A percentile compares a stretch with the other conserved stretches of the same genome.
Conservation (phyloP, 306 rosid genomes). For the Prunus dulcis region DNA sequence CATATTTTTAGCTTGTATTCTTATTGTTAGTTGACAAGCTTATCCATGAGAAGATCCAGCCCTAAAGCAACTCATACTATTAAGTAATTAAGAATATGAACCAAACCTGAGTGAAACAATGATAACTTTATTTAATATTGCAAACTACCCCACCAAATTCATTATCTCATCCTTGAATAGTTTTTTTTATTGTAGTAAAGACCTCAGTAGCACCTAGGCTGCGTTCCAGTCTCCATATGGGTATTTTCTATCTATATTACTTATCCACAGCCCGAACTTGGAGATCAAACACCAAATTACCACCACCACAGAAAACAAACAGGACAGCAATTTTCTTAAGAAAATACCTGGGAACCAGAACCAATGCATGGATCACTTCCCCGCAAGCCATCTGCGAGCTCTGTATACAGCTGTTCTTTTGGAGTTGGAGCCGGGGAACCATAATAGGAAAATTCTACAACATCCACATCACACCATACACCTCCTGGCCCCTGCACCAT, state of each 20-base stretch:
- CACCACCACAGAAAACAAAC: background rate
- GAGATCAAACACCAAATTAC: background rate
- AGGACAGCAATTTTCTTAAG: conserved; percentile 16
- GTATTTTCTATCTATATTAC: background rate
- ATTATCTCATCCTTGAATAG: background rate
- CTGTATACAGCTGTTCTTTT: conserved; percentile 86
- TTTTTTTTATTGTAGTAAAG: background rate
- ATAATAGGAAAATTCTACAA: conserved; percentile 92
- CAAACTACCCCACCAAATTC: background rate
- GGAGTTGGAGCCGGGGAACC: conserved; percentile 95
- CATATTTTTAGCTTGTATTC: background rate
- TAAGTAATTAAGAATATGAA: background rate
- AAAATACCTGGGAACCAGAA: conserved; percentile 95
- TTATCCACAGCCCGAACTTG: background rate
- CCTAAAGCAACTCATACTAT: background rate
- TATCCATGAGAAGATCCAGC: background rate
- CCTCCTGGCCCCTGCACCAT: conserved; percentile 94
- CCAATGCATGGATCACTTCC: conserved; percentile 86
- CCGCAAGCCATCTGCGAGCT: conserved; percentile 88
- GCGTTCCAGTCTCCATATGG: background rate
- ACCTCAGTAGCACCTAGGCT: background rate
- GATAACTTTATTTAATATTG: background rate
- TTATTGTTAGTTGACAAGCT: too few species aligned
- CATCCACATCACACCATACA: conserved; percentile 99
- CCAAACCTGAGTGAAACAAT: background rate